Conservation (phyloP, 345 rosid genomes). For the Eucalyptus lansdowneana region DNA sequence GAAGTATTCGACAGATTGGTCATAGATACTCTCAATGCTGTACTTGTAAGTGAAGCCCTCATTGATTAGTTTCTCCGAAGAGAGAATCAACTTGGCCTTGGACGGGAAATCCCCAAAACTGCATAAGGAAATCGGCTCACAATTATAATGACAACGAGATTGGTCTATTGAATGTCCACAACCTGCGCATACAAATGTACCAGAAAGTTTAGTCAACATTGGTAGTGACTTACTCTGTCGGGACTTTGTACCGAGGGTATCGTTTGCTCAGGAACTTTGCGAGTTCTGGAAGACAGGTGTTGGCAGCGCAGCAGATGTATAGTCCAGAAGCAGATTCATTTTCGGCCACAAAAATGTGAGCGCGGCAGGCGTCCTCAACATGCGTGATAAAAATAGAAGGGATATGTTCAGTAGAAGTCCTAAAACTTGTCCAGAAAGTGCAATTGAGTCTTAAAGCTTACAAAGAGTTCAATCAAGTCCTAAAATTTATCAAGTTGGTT, state of each 20-base stretch:
- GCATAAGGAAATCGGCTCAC: not conserved
- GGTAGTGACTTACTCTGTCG: conserved; percentile 41
- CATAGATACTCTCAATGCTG: conserved; percentile 64
- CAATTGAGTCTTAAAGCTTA: too few relatives aligned
- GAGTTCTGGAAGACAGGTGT: conserved; percentile 58
- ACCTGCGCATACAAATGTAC: not conserved
- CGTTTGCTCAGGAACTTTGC: conserved; percentile 45
- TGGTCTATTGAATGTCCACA: not conserved
- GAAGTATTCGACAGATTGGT: conserved; percentile 43
- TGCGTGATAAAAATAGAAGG: too few relatives aligned
- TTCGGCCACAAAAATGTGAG: conserved; percentile 76
- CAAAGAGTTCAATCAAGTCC: too few relatives aligned
- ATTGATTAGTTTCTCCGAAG: conserved; percentile 52
- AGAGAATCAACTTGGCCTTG: conserved; percentile 39
- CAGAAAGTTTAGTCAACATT: not conserved
- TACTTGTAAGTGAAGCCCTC: conserved; percentile 71
- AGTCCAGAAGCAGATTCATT: conserved; percentile 77
- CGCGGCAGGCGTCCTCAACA: conserved; percentile 70
- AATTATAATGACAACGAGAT: not conserved
- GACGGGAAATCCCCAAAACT: conserved; percentile 66
- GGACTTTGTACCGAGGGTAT: conserved; percentile 49
- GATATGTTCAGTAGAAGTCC: too few relatives aligned
- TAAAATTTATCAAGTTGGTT: too few relatives aligned
- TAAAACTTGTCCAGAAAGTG: too few relatives aligned
- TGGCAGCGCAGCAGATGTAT: conserved; percentile 53